phyloP scores from a whole-genome alignment of 164 flowering plant genomes.

The Warburgia ugandensis region DNA sequence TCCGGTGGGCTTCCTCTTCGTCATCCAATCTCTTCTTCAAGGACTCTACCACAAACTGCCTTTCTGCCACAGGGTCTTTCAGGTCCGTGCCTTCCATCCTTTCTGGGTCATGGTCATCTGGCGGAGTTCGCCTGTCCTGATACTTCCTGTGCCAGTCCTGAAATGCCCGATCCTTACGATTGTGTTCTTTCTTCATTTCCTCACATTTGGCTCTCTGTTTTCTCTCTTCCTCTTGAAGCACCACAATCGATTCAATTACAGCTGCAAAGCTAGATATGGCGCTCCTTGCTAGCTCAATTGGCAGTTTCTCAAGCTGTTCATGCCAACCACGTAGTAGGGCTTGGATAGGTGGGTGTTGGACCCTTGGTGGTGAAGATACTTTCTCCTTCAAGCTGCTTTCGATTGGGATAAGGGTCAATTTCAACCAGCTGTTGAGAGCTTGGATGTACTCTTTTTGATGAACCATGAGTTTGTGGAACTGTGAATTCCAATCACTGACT shows the following conservation, averaged over 20 bases:
- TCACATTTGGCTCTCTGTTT: constrained; percentile 63
- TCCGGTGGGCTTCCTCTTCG: constrained; percentile 53
- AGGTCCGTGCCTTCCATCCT: constrained; percentile 30
- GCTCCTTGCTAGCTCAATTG: constrained; percentile 55
- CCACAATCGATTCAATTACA: constrained; percentile 46
- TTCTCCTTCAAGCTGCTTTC: constrained; percentile 78
- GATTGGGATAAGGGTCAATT: constrained; percentile 71
- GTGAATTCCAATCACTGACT: constrained; percentile 39
- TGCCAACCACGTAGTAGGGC: constrained; percentile 59
- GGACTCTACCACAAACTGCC: constrained; percentile 47
- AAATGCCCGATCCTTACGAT: constrained; percentile 44
- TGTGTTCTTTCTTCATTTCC: constrained; percentile 55
- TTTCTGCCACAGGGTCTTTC: constrained; percentile 49
- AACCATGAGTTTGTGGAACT: constrained; percentile 51
- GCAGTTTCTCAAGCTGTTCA: constrained; percentile 67
- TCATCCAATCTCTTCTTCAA: constrained; percentile 69
- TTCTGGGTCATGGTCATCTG: constrained; percentile 48
- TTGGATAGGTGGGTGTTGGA: constrained; percentile 55
- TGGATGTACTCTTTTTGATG: constrained; percentile 62
- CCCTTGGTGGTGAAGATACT: constrained; percentile 61
- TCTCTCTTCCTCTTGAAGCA: constrained; percentile 71
- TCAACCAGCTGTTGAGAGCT: constrained; percentile 67
- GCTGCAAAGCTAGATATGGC: constrained; percentile 67
- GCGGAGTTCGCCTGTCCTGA: constrained; percentile 20
- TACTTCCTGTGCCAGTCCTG: constrained; percentile 71